A percentile compares a stretch with the other conserved stretches of the same genome.
These are phyloP conservation scores for Choiromyces venosus DNA, from an alignment of 495 filamentous ascomycete species.

Conservation along the genomic window DNA sequence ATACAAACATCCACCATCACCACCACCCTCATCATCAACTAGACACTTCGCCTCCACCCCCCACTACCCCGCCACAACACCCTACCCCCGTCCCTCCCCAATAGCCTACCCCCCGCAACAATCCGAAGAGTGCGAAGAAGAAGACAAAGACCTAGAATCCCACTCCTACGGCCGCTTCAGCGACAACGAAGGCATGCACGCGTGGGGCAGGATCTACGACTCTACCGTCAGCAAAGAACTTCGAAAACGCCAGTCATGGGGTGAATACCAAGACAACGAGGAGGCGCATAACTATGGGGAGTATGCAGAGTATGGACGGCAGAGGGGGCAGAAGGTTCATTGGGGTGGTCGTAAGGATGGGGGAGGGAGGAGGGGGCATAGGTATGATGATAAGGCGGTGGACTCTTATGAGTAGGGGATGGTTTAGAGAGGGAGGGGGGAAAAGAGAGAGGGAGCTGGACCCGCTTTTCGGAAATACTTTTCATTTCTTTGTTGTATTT, in stretches of 20 bases:
- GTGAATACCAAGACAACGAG: slow-evolving; percentile 6
- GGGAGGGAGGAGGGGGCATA: too few relatives aligned
- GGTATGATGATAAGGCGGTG: not conserved
- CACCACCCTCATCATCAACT: not conserved
- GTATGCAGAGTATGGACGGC: not conserved
- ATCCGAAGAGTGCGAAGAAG: not conserved
- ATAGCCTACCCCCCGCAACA: not conserved
- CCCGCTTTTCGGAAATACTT: not conserved
- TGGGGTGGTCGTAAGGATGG: not conserved
- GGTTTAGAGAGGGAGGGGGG: not conserved
- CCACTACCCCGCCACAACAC: slow-evolving; percentile 2
- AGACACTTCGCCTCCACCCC: not conserved
- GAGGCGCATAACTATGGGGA: slow-evolving; percentile 6
- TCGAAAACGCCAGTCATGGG: slow-evolving; percentile 6
- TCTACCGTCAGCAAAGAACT: not conserved
- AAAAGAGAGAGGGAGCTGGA: not conserved
- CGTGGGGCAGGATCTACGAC: not conserved
- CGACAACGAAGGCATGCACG: not conserved
- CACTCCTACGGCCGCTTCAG: not conserved
- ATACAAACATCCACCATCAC: slow-evolving; percentile 3
- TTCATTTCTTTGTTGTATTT: not conserved
- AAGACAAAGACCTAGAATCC: not conserved
- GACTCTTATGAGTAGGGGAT: not conserved
- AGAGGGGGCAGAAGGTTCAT: not conserved
- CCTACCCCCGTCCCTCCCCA: not conserved